Evolutionary conservation across 139 green algal species (phyloP), one percentile per base, ranked within the genome.

Genomic region (Chlorella vulgaris): DNA sequence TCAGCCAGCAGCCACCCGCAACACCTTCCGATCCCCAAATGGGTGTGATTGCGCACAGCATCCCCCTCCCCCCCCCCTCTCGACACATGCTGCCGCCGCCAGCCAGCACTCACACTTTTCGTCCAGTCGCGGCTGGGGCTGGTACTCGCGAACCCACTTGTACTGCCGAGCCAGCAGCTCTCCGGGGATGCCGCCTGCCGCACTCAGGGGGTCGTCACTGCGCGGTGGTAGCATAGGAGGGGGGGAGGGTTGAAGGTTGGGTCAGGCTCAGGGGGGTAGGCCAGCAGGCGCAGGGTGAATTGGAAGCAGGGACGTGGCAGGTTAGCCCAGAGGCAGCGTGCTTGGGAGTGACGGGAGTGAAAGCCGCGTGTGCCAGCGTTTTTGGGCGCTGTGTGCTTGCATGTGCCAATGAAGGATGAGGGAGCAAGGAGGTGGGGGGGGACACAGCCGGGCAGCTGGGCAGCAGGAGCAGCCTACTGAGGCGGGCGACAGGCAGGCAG

Each of bases 111-210:
- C 75, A 74, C 75, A 29, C 28, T 84, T 74, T 35, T 85, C 79
- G 22, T 86, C 75, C 29, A 85, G 60, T 28, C 61, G 58, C 3
- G 86, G 75, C 35, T 80, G 36, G 24, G 83, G 78, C n/a, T 74
- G 39, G 75, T 91, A 92, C 61, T 89, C 87, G 18, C 88, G 77
- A n/a, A 89, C 82, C 88, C 86, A 91, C n/a, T 91, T 67, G 81
- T 91, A 89, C 51, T 90, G 83, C 6, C 65, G 47, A 29, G 75
- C 50, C 53, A 88, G 69, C 33, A 36, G 39, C 29, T 36, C 26
- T 28, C 31, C 84, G 26, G 76, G 61, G 38, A 76, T 50, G 39
- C 50, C 69, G 42, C 62, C 50, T 40, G 21, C 31, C 1, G 42
- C 40, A 40, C 38, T 69, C 38, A 60, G 33, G 28, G 55, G 36